Evolutionary conservation across 2,329 filamentous ascomycete genomes (phyloP).

Genomic region (Madurella fahalii): DNA sequence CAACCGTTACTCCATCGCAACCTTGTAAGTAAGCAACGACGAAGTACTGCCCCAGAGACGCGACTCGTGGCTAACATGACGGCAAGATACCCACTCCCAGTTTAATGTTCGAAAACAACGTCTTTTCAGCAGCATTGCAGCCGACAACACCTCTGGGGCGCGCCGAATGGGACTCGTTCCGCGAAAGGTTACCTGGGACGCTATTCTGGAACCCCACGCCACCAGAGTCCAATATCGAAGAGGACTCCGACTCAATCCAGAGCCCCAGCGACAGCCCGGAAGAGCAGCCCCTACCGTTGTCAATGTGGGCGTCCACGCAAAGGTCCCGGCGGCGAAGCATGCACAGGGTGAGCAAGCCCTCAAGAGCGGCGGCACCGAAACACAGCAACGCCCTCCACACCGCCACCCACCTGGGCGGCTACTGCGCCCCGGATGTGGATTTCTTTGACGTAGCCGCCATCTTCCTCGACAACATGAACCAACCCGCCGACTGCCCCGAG

Average conservation of each 20-base stretch:
- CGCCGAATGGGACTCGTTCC: slow-evolving; percentile 17
- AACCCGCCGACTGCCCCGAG: not conserved
- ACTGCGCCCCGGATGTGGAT: not conserved
- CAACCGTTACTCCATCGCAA: slow-evolving; percentile 4
- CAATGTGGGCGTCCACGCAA: slow-evolving; percentile 5
- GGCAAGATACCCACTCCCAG: not conserved
- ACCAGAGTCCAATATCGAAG: slow-evolving; percentile 13
- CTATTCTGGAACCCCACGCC: slow-evolving; percentile 15
- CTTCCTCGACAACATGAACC: not conserved
- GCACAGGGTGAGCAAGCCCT: slow-evolving; percentile 15
- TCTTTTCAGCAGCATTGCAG: slow-evolving; percentile 5
- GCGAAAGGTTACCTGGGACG: slow-evolving; percentile 1
- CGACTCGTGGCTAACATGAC: not conserved
- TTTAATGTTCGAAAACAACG: not conserved
- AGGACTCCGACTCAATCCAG: slow-evolving; percentile 24
- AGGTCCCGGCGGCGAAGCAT: slow-evolving; percentile 9
- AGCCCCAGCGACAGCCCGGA: slow-evolving; percentile 18
- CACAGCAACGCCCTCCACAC: not conserved
- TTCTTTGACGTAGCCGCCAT: not conserved
- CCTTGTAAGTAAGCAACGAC: slow-evolving; percentile 11
- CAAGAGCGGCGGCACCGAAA: not conserved
- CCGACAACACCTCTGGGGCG: slow-evolving; percentile 2
- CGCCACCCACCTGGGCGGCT: not conserved
- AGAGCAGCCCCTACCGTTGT: slow-evolving; percentile 3
- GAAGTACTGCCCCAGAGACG: not conserved